Evolutionary conservation across 768 basidiomycete species (phyloP), one percentile per base, ranked within the genome.

Genomic region (Chalciporus chontae): DNA sequence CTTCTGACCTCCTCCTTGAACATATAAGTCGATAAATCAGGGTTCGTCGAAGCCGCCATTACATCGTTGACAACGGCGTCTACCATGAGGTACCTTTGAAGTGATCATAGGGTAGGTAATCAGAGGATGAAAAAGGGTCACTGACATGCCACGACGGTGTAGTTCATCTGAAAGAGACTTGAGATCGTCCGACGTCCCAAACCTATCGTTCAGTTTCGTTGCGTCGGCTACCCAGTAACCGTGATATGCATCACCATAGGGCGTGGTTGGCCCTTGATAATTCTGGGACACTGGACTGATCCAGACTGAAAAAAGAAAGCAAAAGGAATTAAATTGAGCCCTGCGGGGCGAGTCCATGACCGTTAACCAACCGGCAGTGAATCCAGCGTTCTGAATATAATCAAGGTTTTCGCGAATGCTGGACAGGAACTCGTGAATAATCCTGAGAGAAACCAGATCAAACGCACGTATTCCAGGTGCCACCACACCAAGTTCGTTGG

Each of bases 31-130:
- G 85, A 85, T 52, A 79, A 77, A 63, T 85, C 80, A 14, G 87
- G 85, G 6, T 71, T 78, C 31, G 70, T 73, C 3, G 80, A 78
- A 3, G 81, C 79, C 1, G 85, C 71, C 77, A 90, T 91, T 43
- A 94, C 89, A 66, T 93, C 87, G 66, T 94, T 94, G 29, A 87
- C 81, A 34, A 94, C 87, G 27, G 88, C 68, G 60, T 93, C 90
- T 42, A 92, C 82, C 88, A 91, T 92, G 53, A 93, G 71, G 65
- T 84, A 90, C 82, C 75, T 76, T 51, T 39, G 19, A 29, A 27
- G 10, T 9, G 31, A 23, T 31, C 17, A 45, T 47, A 32, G 6
- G 37, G 18, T 44, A 51, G 32, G 36, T 44, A 36, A 15, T 37
- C 21, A n/a, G 17, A 44, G 7, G 24, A 47, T 32, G 23, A 39